A percentile compares a stretch with the other conserved stretches of the same genome.
These are phyloP conservation scores for Glutinoglossum americanum DNA, from an alignment of 495 filamentous ascomycete genomes.

Conservation along the genomic window DNA sequence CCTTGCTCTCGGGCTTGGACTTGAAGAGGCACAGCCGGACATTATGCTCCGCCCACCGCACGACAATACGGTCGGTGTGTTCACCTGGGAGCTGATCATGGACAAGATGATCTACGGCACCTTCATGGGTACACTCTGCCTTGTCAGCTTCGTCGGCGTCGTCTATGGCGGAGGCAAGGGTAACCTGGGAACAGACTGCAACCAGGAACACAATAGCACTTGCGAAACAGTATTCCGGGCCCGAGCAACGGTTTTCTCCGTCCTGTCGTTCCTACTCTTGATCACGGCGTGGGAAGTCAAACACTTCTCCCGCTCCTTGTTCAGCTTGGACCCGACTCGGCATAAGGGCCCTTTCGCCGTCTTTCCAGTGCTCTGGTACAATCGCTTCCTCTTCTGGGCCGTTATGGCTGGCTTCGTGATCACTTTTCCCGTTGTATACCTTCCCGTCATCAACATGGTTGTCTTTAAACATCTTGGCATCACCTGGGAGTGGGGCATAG, in stretches of 20 bases:
- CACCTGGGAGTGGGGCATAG: constrained; percentile 54
- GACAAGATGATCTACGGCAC: constrained; percentile 58
- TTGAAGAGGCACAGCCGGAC: constrained; percentile 42
- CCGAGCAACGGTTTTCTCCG: constrained; percentile 54
- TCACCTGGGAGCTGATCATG: constrained; percentile 42
- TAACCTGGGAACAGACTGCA: constrained; percentile 42
- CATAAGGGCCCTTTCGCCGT: constrained; percentile 20
- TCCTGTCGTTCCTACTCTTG: constrained; percentile 51
- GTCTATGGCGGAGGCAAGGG: constrained; percentile 42
- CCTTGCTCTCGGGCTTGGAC: constrained; percentile 52
- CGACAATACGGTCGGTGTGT: constrained; percentile 42
- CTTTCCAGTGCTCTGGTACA: constrained; percentile 38
- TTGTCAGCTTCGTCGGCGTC: constrained; percentile 46
- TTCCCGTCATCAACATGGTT: constrained; percentile 40
- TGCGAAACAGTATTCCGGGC: constrained; percentile 53
- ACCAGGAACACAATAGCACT: constrained; percentile 27
- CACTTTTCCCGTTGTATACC: constrained; percentile 54
- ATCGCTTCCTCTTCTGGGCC: constrained; percentile 55
- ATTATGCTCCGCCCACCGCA: constrained; percentile 55
- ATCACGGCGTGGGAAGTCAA: constrained; percentile 61
- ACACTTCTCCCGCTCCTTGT: constrained; percentile 44
- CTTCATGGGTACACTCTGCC: constrained; percentile 43
- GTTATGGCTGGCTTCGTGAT: constrained; percentile 42
- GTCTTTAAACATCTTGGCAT: constrained; percentile 63
- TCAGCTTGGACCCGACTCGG: constrained; percentile 13